phyloP scores from a whole-genome alignment of 148 eudicot species.

The Pharnaceum exiguum region DNA sequence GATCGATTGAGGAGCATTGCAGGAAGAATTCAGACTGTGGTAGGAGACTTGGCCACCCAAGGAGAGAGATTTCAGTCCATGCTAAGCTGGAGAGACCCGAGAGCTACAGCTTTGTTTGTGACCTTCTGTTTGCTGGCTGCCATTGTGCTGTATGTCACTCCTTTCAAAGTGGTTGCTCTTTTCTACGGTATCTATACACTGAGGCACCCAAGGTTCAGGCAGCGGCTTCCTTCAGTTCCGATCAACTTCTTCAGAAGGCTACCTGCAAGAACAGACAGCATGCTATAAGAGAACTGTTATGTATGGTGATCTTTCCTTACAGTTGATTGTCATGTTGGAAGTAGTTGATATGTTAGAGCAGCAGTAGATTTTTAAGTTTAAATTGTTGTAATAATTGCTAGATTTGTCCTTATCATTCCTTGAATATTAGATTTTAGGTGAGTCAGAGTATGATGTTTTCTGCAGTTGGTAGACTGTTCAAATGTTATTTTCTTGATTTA shows the following conservation, averaged over 20 bases:
- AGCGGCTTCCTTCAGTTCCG: constrained; percentile 43
- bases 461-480: neutral
- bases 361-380: neutral
- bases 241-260: constrained; percentile 50
- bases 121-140: constrained; percentile 45
- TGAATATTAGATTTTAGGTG: neutral
- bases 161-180: constrained; percentile 41
- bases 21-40: constrained; percentile 53
- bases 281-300: constrained; percentile 25
- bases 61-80: constrained; percentile 49
- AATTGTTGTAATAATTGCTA: constrained; percentile 1
- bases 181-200: constrained; percentile 33
- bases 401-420: neutral
- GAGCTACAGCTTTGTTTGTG: constrained; percentile 43
- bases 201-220: constrained; percentile 53
- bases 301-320: neutral
- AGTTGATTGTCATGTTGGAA: neutral
- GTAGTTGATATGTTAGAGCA: neutral
- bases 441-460: neutral
- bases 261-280: constrained; percentile 49
- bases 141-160: constrained; percentile 41
- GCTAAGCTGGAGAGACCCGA: constrained; percentile 55
- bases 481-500: neutral
- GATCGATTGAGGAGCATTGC: constrained; percentile 53
- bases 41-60: constrained; percentile 58